Base-by-base conservation (phyloP, 129 eudicot genomes). In the Rutidosis leptorrhynchoides region DNA sequence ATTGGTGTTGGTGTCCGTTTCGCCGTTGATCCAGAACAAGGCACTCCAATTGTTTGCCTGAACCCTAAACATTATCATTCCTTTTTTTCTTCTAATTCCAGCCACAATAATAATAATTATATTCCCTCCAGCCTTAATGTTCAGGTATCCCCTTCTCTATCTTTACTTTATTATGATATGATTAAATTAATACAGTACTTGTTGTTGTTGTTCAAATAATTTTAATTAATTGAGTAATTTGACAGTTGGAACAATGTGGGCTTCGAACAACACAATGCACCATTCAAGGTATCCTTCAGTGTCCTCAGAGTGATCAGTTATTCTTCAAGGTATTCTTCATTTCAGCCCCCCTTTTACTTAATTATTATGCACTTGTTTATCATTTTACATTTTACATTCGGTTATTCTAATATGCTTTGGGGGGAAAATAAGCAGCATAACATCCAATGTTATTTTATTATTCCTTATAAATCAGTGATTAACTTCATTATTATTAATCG, bases 191-290 rank as follows among this genome's bases (percentile, higher is more conserved):
- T n/a, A n/a, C n/a, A n/a, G n/a, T n/a, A n/a, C 12, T 64, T 1
- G 3, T 42, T 29, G 37, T 37, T 4, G 19, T 16, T 54, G 5
- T n/a, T 60, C 8, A 56, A 17, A 51, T 22, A 57, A 9, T 24
- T 15, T 23, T 25, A 16, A 3, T 24, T 26, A 6, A 3, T 12
- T 57, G 12, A 1, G 59, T 32, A 17, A n/a, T 53, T 40, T 15
- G 19, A 56, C 80, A 91, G 96, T 75, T 91, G 30, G 80, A 79
- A 73, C 96, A 92, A 64, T 81, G 87, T 65, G 90, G 90, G 4
- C 40, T 85, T 79, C 79, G 95, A 74, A 92, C 98, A 51, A 95
- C 85, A 2, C 98, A 91, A 74, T 92, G 98, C 67, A 85, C 96
- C 61, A 80, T 92, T 63, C 94, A 80, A 46, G 98, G 95, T 23